Evolutionary conservation across 257 asterid species (phyloP), one percentile per base, ranked within the genome.

Genomic region (Primulina eburnea): DNA sequence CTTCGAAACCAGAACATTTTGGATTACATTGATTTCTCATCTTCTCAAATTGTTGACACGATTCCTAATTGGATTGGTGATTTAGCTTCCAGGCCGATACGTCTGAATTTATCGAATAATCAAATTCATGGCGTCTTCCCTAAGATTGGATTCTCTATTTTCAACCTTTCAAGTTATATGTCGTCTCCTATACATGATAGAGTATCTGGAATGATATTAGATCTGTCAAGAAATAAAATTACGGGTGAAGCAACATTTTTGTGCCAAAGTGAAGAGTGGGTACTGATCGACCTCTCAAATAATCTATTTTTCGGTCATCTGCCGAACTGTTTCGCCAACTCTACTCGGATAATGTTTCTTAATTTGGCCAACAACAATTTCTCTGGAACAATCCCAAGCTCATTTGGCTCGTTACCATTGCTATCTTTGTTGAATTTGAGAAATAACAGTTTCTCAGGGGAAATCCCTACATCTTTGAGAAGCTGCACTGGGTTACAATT

Each of bases 21-120:
- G 2, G 18, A 43, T 1, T 43, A 11, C 3, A 11, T 55, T 18
- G 77, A 59, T 21, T 29, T 73, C 26, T 73, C 77, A 1, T 4
- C 12, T 32, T 9, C 73, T 66, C 62, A 56, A 47, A 67, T 73
- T 67, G 28, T 59, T 2, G 72, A 40, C 60, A 4, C 43, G 6
- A 11, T 57, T 8, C 77, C 77, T 59, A 18, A 14, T 32, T 66
- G 77, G 77, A 62, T 72, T 53, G 53, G 71, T 38, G 29, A 72
- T 6, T 34, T 18, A 8, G 0, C 65, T 33, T 56, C 71, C 1
- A 32, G 3, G 3, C n/a, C 63, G 1, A 1, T 1, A 6, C 11
- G 3, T 35, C 52, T 72, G 12, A 21, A 63, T 26, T n/a, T 29
- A 4, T 72, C 76, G 6, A 21, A 30, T 17, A 71, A 71, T 64